phyloP scores from a whole-genome alignment of 306 rosid species.

The Rosa lucieae region DNA sequence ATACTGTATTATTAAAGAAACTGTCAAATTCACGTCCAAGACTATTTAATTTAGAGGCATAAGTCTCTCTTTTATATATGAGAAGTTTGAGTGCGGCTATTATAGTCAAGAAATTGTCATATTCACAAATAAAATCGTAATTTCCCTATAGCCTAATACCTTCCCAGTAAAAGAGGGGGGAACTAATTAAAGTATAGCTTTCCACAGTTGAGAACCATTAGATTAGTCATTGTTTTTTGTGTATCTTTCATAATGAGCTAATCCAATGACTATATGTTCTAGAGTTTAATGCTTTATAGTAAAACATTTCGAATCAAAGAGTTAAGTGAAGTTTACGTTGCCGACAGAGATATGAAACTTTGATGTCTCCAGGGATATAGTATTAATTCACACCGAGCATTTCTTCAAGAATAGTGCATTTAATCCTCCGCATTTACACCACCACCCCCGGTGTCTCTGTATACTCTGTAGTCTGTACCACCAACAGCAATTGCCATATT shows the following conservation, averaged over 20 bases:
- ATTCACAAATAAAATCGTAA: background rate
- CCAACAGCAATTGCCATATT: background rate
- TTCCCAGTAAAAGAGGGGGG: too few relatives aligned
- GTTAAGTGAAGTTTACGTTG: too few relatives aligned
- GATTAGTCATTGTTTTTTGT: background rate
- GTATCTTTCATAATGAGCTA: background rate
- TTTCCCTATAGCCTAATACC: background rate
- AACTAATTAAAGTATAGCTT: too few relatives aligned
- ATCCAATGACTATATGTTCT: too few relatives aligned
- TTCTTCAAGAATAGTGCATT: background rate
- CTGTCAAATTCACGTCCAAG: background rate
- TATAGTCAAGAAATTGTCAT: too few relatives aligned
- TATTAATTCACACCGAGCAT: background rate
- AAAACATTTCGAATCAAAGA: too few relatives aligned
- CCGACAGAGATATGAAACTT: background rate
- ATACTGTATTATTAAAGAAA: background rate
- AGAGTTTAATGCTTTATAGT: too few relatives aligned
- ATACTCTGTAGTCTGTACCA: background rate
- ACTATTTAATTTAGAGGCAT: too few relatives aligned
- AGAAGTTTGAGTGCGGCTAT: too few relatives aligned
- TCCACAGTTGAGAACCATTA: accelerated
- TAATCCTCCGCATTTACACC: background rate
- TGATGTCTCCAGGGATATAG: background rate
- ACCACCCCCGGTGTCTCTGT: background rate
- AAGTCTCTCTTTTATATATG: too few relatives aligned